These are phyloP conservation scores for Plasmodium knowlesi DNA, from an alignment of 169 alveolate genomes.

Conservation along the genomic window DNA sequence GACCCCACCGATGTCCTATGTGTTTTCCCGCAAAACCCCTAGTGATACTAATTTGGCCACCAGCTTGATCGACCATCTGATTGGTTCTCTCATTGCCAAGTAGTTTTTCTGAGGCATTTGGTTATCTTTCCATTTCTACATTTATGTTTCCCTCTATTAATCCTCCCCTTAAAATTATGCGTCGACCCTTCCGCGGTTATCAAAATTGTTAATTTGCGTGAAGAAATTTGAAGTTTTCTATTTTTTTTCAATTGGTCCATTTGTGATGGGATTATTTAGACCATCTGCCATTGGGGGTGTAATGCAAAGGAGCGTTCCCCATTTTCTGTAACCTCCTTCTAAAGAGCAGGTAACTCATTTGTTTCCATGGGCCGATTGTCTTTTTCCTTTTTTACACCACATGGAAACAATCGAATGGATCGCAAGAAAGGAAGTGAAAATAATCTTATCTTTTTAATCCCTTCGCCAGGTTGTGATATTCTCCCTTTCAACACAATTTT, in stretches of 20 bases:
- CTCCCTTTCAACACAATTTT: neutral
- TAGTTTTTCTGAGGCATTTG: neutral
- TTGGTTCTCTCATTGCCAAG: neutral
- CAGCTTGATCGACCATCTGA: neutral
- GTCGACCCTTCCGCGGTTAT: neutral
- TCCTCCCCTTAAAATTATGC: neutral
- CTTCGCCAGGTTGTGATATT: neutral
- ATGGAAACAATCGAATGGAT: neutral
- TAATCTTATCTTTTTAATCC: neutral
- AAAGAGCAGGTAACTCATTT: neutral
- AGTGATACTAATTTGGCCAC: neutral
- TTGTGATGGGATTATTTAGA: neutral
- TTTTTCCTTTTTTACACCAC: neutral
- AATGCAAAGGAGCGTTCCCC: neutral
- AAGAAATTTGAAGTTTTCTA: neutral
- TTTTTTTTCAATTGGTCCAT: neutral
- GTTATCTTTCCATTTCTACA: neutral
- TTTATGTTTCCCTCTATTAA: neutral
- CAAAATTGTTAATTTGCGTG: neutral
- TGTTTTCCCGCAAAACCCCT: neutral
- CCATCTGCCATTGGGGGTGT: neutral
- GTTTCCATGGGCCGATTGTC: neutral
- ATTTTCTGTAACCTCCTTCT: neutral
- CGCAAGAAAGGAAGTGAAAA: neutral
- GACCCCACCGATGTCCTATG: neutral